Conservation (phyloP, 2,329 filamentous ascomycete species). For the Penicillium sp. region DNA sequence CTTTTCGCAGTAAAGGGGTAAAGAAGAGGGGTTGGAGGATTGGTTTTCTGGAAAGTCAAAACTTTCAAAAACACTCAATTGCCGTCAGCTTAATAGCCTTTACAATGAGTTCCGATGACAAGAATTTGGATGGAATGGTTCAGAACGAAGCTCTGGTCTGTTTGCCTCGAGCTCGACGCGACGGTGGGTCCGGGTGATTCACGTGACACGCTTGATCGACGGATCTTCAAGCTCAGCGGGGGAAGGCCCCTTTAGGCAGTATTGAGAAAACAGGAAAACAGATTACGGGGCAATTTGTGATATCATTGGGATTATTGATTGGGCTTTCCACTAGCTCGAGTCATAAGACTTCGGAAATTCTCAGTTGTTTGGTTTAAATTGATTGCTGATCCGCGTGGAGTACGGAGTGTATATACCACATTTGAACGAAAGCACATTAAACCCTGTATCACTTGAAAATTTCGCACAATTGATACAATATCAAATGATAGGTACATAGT, state of each 20-base stretch:
- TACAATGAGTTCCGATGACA: neutral
- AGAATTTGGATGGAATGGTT: neutral
- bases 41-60: neutral
- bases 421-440: too few species aligned
- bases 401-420: too few species aligned
- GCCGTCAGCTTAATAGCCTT: neutral
- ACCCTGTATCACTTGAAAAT: too few species aligned
- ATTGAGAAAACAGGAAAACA: neutral
- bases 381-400: too few species aligned
- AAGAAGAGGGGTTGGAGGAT: neutral
- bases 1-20: slow-evolving; percentile 3
- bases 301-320: neutral
- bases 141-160: neutral
- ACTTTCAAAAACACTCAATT: neutral
- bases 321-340: too few species aligned
- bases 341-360: too few species aligned
- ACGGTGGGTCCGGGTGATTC: slow-evolving; percentile 10
- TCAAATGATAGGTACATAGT: too few species aligned
- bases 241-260: neutral
- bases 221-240: slow-evolving; percentile 1
- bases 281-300: neutral
- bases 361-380: too few species aligned
- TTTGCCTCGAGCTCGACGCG: slow-evolving; percentile 9
- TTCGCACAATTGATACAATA: too few species aligned
- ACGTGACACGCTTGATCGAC: slow-evolving; percentile 12